A percentile compares a stretch with the other conserved stretches of the same genome.
Evolutionary conservation across 768 basidiomycete genomes (phyloP).

Genomic region (Mycena vitilis): DNA sequence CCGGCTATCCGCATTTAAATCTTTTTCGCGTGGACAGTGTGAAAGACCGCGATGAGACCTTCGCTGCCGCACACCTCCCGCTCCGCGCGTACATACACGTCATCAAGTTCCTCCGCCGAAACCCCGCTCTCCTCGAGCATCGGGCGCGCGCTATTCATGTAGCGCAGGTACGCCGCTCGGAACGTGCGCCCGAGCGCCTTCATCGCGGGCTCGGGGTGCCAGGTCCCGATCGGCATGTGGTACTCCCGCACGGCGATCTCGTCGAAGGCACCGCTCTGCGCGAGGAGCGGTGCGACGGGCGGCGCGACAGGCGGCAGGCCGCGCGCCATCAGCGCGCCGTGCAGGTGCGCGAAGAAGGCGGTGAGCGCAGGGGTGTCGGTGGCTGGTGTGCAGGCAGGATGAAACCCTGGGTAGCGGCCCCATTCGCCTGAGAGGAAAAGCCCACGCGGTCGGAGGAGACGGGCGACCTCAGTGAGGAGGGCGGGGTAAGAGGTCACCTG

Average conservation of each 20-base stretch:
- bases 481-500: constrained; percentile 68
- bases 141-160: constrained; percentile 61
- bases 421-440: constrained; percentile 77
- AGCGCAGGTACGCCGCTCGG: constrained; percentile 52
- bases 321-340: constrained; percentile 46
- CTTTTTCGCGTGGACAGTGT: constrained; percentile 60
- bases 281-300: constrained; percentile 53
- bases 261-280: constrained; percentile 52
- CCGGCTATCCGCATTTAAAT: constrained; percentile 12
- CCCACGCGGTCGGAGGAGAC: constrained; percentile 78
- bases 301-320: constrained; percentile 53
- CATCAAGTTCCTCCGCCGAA: constrained; percentile 49
- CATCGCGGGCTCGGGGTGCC: constrained; percentile 53
- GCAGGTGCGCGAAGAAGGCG: constrained; percentile 53
- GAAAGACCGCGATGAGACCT: constrained; percentile 62
- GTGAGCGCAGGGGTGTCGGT: constrained; percentile 53
- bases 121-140: constrained; percentile 57
- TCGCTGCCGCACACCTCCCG: constrained; percentile 58
- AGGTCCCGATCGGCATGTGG: constrained; percentile 68
- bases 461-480: constrained; percentile 67
- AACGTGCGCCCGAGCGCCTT: constrained; percentile 55
- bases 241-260: constrained; percentile 48
- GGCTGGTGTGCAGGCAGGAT: constrained; percentile 44
- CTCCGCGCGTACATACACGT: constrained; percentile 54
- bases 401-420: constrained; percentile 56